Base-by-base conservation (phyloP, 352 stramenopile genomes). In the Phytophthora palmivora region DNA sequence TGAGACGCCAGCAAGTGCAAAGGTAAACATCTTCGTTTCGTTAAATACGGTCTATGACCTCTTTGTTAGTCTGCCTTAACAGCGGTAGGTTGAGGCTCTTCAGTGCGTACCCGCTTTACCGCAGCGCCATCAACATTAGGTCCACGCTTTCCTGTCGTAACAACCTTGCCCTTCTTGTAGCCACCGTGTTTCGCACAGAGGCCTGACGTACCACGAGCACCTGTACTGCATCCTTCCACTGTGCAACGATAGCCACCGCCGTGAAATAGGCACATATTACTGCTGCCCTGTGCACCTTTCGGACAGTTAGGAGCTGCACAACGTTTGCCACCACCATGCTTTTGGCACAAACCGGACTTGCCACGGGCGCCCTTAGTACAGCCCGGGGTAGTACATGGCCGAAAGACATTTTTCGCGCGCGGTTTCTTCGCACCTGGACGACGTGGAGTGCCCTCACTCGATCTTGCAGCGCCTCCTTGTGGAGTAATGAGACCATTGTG, bases 221-320 rank as follows among this genome's bases (percentile, higher is more conserved):
- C 86, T 2, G 91, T 96, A 21, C 39, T 77, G 55, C 88, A 97
- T 24, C 82, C 82, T 3, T 81, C 68, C 6, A 90, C 63, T 1
- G 76, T 92, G 61, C 89, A 97, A 16, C 88, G 88, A 39, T 94
- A 92, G 41, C 86, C 89, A 7, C 88, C 89, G 45, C 89, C 89
- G 49, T 97, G 89, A 58, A 91, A 92, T 9, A 94, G 68, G 56
- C 85, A 94, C 64, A 82, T 79, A 48, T 56, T 79, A 61, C 79
- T 93, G 58, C 78, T 89, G 32, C 86, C 84, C 53, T 96, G 89
- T 6, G 87, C 89, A 12, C 89, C 88, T 56, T 96, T 96, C 33
- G 79, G 66, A 62, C 89, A 96, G 14, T 82, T 70, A 0, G 71
- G 48, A 2, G 65, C 56, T 0, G 74, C 71, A 48, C 89, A 96